Evolutionary conservation across 1,284 basidiomycete genomes (phyloP).

Genomic region (Taiwanofungus camphoratus): DNA sequence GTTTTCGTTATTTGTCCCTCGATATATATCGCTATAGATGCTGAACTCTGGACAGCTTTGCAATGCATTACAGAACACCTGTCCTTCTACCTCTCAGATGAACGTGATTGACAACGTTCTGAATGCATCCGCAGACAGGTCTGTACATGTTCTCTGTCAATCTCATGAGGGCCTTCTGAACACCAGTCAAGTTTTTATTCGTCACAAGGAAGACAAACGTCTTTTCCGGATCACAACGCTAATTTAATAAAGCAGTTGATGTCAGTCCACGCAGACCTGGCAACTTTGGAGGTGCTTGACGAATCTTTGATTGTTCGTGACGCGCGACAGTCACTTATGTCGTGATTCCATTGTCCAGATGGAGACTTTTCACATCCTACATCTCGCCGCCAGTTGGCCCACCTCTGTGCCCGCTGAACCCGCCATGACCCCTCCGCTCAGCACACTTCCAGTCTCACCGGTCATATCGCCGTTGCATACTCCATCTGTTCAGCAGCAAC

Average conservation of each 20-base stretch:
- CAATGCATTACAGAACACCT: conserved; percentile 39
- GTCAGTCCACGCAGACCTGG: conserved; percentile 41
- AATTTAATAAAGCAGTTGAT: conserved; percentile 57
- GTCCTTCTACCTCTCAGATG: conserved; percentile 33
- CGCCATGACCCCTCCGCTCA: conserved; percentile 34
- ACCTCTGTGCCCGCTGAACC: conserved; percentile 9
- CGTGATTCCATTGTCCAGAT: conserved; percentile 44
- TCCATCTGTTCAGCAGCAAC: conserved; percentile 27
- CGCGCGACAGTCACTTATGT: conserved; percentile 7
- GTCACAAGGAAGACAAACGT: conserved; percentile 76
- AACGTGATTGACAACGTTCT: conserved; percentile 43
- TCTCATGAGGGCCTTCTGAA: conserved; percentile 5
- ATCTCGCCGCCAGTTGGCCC: conserved; percentile 60
- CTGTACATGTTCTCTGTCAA: conserved; percentile 12
- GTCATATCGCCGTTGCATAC: conserved; percentile 17
- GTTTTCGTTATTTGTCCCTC: conserved; percentile 8
- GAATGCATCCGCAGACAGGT: conserved; percentile 79
- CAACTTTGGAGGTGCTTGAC: conserved; percentile 61
- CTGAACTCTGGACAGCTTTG: conserved; percentile 34
- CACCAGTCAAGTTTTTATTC: conserved; percentile 65
- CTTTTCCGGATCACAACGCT: conserved; percentile 73
- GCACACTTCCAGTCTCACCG: conserved; percentile 40
- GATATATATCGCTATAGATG: not conserved
- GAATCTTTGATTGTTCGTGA: not conserved
- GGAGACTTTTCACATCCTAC: conserved; percentile 77